These are phyloP conservation scores for Penicillium diatomitis DNA, from an alignment of 495 filamentous ascomycete species.

Conservation along the genomic window DNA sequence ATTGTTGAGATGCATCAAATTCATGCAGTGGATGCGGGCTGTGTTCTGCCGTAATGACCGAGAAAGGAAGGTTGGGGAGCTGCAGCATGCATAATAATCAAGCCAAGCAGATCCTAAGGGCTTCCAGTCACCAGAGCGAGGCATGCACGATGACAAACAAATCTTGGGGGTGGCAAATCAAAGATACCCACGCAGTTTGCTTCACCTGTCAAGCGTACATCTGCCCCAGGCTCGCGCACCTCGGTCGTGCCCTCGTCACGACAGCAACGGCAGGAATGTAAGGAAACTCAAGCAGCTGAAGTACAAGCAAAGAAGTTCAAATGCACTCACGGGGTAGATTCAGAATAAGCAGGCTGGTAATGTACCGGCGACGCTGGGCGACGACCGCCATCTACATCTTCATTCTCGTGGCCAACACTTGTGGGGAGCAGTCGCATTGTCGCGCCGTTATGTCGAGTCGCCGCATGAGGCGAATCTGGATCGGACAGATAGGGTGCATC, in stretches of 20 bases:
- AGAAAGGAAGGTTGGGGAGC: too few species aligned
- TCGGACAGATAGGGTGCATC: conserved; percentile 26
- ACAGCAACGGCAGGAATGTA: conserved; percentile 19
- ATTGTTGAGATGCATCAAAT: neutral
- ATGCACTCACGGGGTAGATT: conserved; percentile 37
- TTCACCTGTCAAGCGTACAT: conserved; percentile 9
- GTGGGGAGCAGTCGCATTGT: conserved; percentile 55
- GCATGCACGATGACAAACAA: too few species aligned
- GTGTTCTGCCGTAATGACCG: too few species aligned
- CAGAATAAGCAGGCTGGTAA: conserved; percentile 12
- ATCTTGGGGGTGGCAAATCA: neutral
- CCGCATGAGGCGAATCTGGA: conserved; percentile 17
- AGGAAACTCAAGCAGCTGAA: conserved; percentile 3
- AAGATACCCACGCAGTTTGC: neutral
- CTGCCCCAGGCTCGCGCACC: neutral
- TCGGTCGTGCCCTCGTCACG: conserved; percentile 4
- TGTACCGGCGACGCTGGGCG: conserved; percentile 9
- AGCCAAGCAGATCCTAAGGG: too few species aligned
- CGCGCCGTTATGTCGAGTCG: conserved; percentile 29
- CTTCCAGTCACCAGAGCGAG: too few species aligned
- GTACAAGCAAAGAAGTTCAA: neutral
- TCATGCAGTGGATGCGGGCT: too few species aligned
- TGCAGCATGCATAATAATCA: too few species aligned
- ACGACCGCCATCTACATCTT: conserved; percentile 14
- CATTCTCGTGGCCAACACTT: conserved; percentile 30